phyloP scores from a whole-genome alignment of 768 basidiomycete species.

The Cytidiella melzeri region DNA sequence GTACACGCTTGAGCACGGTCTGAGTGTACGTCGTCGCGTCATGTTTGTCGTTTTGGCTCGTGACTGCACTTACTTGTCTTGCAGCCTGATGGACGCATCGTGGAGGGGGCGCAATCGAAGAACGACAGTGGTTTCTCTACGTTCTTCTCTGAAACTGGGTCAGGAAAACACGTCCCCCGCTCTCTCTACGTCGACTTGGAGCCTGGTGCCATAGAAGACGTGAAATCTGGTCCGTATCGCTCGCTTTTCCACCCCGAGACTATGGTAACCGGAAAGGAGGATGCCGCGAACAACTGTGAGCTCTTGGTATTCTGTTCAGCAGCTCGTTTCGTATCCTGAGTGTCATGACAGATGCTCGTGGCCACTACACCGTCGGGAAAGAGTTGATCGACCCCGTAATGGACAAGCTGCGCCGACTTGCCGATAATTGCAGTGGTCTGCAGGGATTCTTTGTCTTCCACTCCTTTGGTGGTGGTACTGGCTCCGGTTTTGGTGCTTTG shows the following conservation, averaged over 20 bases:
- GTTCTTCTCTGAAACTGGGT: conserved; percentile 94
- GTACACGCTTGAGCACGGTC: conserved; percentile 96
- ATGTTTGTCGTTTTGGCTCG: not conserved
- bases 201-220: conserved; percentile 92
- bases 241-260: conserved; percentile 97
- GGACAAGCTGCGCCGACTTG: conserved; percentile 91
- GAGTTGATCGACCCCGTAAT: conserved; percentile 95
- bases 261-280: conserved; percentile 96
- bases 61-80: conserved; percentile 2
- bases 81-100: conserved; percentile 88
- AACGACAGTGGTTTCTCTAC: conserved; percentile 90
- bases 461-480: conserved; percentile 98
- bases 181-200: conserved; percentile 96
- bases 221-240: conserved; percentile 87
- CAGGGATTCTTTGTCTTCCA: conserved; percentile 99
- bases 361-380: conserved; percentile 98
- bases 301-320: not conserved
- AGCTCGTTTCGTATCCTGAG: conserved; percentile 11
- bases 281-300: conserved; percentile 98
- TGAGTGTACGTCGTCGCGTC: conserved; percentile 60
- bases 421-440: conserved; percentile 94
- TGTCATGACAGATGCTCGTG: conserved; percentile 73
- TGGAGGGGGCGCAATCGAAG: conserved; percentile 59
- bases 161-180: conserved; percentile 93
- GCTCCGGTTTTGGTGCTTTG: conserved; percentile 96